phyloP scores from a whole-genome alignment of 306 rosid species.

The Pyrus pyrifolia region DNA sequence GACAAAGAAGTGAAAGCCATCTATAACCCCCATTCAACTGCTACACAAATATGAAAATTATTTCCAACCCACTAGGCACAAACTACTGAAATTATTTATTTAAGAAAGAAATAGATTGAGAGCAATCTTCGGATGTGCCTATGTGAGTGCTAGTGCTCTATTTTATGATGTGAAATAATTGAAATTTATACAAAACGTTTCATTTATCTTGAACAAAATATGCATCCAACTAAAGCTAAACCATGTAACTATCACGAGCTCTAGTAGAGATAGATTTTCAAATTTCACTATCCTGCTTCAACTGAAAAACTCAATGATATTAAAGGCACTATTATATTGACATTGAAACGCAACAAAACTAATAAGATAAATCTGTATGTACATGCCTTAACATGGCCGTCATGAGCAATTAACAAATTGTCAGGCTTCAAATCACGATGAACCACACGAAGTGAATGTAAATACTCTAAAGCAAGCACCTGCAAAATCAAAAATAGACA shows the following conservation, averaged over 20 bases:
- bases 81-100: neutral
- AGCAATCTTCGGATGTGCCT: neutral
- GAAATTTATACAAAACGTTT: neutral
- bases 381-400: conserved; percentile 96
- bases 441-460: conserved; percentile 84
- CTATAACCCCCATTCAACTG: neutral
- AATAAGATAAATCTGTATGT: neutral
- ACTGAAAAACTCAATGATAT: neutral
- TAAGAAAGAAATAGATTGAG: neutral
- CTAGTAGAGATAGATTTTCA: neutral
- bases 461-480: conserved; percentile 97
- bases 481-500: conserved; percentile 12
- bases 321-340: neutral
- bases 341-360: neutral
- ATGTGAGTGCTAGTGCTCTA: neutral
- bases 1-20: neutral
- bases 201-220: neutral
- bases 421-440: conserved; percentile 99
- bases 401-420: conserved; percentile 93
- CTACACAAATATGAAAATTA: neutral
- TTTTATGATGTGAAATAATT: neutral
- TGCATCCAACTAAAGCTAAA: neutral
- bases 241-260: neutral
- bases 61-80: neutral
- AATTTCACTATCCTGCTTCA: neutral